phyloP scores from a whole-genome alignment of 805 yeast genomes.

The Lipomyces starkeyi region DNA sequence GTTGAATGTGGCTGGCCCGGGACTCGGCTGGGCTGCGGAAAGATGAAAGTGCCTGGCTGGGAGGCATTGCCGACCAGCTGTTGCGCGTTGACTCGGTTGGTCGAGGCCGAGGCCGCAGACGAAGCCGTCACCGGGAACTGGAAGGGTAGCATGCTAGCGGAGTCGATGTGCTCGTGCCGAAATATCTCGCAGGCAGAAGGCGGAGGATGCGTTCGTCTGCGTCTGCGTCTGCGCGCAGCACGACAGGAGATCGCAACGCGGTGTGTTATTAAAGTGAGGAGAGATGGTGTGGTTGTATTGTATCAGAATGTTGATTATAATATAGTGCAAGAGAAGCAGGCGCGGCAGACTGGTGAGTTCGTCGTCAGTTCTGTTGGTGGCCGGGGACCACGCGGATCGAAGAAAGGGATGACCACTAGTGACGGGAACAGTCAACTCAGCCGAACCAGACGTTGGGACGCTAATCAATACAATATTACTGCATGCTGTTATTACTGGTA shows the following conservation, averaged over 20 bases:
- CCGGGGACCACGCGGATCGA: constrained; percentile 21
- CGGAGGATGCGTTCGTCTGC: not conserved
- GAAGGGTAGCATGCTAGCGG: constrained; percentile 8
- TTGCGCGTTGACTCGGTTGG: not conserved
- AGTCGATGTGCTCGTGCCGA: not conserved
- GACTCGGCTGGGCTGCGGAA: not conserved
- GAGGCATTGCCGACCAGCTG: not conserved
- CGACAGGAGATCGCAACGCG: constrained; percentile 7
- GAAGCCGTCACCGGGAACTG: not conserved
- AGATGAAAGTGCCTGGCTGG: not conserved
- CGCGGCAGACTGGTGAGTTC: not conserved
- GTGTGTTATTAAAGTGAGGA: not conserved
- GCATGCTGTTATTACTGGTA: not conserved
- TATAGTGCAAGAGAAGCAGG: not conserved
- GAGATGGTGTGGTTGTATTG: not conserved
- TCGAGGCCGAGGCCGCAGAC: not conserved
- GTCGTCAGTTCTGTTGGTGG: not conserved
- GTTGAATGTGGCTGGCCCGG: not conserved
- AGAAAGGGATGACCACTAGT: constrained; percentile 19
- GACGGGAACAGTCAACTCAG: not conserved
- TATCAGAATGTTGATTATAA: not conserved
- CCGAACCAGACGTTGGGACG: not conserved
- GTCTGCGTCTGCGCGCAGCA: constrained; percentile 8
- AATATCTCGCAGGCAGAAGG: not conserved
- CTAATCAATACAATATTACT: not conserved